Base-by-base conservation (phyloP, 371 early-diverging fungal species). In the Lichtheimia ornata region DNA sequence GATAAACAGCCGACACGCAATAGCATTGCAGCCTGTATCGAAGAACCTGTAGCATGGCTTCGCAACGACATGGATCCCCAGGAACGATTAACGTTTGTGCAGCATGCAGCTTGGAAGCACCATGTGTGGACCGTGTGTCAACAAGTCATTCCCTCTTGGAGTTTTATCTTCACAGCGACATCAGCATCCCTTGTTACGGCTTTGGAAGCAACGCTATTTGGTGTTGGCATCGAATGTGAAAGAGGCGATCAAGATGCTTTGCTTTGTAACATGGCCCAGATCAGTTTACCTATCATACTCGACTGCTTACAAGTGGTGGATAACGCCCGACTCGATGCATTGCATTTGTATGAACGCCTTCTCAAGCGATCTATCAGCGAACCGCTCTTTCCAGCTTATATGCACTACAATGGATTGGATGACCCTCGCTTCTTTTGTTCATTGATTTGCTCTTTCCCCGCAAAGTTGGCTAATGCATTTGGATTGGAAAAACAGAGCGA, bases 391-490 rank as follows among this genome's bases (percentile, higher is more conserved):
- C 44, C 13, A 53, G 4, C 51, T 49, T 41, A 27, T 59, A 6
- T 56, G 14, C 47, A 11, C 22, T 43, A 47, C n/a, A 22, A 59
- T 13, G n/a, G 12, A 0, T 41, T 51, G 17, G 20, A 30, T 15
- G 18, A 27, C 27, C 14, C 58, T 43, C 15, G 59, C 57, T 57
- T 56, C 52, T 66, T 76, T 56, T 67, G 69, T 52, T 51, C 64
- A 42, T 45, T 63, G 11, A 43, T 79, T 0, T 76, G 76, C 40
- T 73, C 72, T 17, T 66, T 74, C 9, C 71, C 77, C 0, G 53
- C 65, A 22, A 67, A 65, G 40, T 30, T 77, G 13, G 65, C 56
- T 22, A 77, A 77, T 51, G 59, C 63, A 5, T 65, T 72, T 40
- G 72, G 72, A 1, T 20, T 71, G 17, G 65, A 67, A 4, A 24